Conservation (phyloP, 2,329 filamentous ascomycete species). For the Fusarium devonianum region DNA sequence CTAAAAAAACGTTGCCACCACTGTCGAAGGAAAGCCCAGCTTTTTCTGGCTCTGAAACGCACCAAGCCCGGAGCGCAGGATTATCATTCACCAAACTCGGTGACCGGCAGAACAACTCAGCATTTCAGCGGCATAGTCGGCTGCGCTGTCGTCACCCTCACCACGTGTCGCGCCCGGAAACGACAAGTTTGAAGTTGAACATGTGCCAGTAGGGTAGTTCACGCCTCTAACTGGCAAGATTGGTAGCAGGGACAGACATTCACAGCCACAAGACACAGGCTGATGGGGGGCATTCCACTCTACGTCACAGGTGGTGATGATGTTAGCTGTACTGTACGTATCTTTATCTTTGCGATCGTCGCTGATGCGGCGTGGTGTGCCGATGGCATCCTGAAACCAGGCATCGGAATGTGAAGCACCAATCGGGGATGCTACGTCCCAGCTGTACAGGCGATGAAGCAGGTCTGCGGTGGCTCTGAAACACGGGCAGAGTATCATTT, state of each 20-base stretch:
- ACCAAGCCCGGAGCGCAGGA: not conserved
- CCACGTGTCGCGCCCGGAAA: conserved; percentile 25
- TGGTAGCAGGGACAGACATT: not conserved
- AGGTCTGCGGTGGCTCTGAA: conserved; percentile 23
- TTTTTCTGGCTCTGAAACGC: not conserved
- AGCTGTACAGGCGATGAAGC: conserved; percentile 19
- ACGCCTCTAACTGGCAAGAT: conserved; percentile 1
- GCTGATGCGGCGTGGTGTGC: conserved; percentile 3
- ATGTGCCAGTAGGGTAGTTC: conserved; percentile 4
- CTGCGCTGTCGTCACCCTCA: conserved; percentile 3
- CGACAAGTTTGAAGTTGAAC: not conserved
- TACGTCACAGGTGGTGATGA: conserved; percentile 24
- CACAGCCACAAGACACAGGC: conserved; percentile 16
- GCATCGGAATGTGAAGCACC: conserved; percentile 17
- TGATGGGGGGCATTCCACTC: conserved; percentile 2
- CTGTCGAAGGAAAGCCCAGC: not conserved
- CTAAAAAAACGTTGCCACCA: no score
- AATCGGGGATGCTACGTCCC: conserved; percentile 5
- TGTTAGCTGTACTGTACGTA: no score
- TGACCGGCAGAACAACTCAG: not conserved
- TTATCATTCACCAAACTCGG: not conserved
- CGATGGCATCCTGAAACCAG: conserved; percentile 24
- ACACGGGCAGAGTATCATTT: conserved; percentile 17
- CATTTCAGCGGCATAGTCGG: conserved; percentile 5
- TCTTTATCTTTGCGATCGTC: no score